Evolutionary conservation across 768 basidiomycete species (phyloP), one percentile per base, ranked within the genome.

Genomic region (Cystobasidium onofrii): DNA sequence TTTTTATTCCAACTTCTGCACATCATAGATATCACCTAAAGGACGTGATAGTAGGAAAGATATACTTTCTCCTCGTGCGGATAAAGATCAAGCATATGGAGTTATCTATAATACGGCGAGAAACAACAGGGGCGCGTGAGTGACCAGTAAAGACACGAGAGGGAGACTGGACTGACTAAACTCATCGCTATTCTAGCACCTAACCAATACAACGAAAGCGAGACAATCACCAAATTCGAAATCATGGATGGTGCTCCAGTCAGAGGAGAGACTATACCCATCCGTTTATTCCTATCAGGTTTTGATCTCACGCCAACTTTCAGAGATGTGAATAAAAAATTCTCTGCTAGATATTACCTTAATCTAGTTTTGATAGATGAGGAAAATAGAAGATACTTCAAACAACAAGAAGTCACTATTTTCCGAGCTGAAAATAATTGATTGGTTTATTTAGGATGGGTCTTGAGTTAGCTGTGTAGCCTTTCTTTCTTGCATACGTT

Each of bases 41-140:
- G 83, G 95, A 98, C 80, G 96, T 98, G 65, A 98, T 98, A 57
- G 94, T 99, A 33, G 96, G 96, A 82, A 98, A 98, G 85, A 97
- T 98, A 81, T 98, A 95, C 84, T 98, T 99, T 84, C 85, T 99
- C 64, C 88, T 98, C 52, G 94, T 98, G 9, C 89, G 96, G 70
- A 98, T 99, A 85, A 98, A 85, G 85, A 99, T 98, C 83, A 97
- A 99, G 82, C 93, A 98, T 78, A 98, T 98, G 95, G 94, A 99
- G 80, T 85, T 97, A 31, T 97, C 93, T 18, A 97, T 97, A 80
- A 98, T 99, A 77, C 88, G 95, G 44, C 86, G 94, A 25, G 96
- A 98, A 82, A 99, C 96, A 25, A 98, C 95, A 0, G 95, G 95
- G 15, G 86, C 93, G 39, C 75, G 77, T 77, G 2, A 7, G 75